Evolutionary conservation across 805 yeast genomes (phyloP).

Genomic region (Myxozyma sirexii): DNA sequence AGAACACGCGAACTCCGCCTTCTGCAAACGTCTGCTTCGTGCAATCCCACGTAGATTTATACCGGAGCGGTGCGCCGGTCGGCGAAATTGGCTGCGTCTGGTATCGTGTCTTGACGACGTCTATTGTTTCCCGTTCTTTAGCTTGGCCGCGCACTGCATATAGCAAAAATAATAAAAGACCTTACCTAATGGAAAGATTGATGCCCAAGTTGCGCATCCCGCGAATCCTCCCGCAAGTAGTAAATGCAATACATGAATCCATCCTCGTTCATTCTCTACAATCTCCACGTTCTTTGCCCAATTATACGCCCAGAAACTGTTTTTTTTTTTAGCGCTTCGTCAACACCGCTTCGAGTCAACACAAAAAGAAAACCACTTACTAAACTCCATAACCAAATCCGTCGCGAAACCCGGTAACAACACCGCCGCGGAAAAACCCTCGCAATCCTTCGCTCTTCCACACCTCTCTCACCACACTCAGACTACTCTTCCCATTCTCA

Average conservation of each 20-base stretch:
- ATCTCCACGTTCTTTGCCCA: slow-evolving; percentile 10
- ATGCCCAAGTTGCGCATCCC: slow-evolving; percentile 38
- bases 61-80: slow-evolving; percentile 5
- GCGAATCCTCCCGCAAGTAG: slow-evolving; percentile 37
- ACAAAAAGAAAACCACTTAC: too few relatives aligned
- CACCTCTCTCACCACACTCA: slow-evolving; percentile 23
- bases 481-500: slow-evolving; percentile 23
- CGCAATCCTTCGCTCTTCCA: slow-evolving; percentile 25
- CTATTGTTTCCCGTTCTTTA: too few relatives aligned
- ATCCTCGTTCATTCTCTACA: slow-evolving; percentile 2
- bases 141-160: too few relatives aligned
- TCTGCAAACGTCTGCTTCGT: slow-evolving; percentile 25
- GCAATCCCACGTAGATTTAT: slow-evolving; percentile 33
- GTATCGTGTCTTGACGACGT: slow-evolving; percentile 36
- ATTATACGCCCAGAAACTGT: slow-evolving; percentile 31
- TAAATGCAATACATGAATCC: slow-evolving; percentile 12
- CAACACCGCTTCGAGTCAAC: too few relatives aligned
- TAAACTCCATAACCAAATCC: slow-evolving; percentile 38
- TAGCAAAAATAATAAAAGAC: too few relatives aligned
- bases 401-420: slow-evolving; percentile 34
- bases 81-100: slow-evolving; percentile 26
- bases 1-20: slow-evolving; percentile 32
- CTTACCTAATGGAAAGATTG: slow-evolving; percentile 35
- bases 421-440: slow-evolving; percentile 35
- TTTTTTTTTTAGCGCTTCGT: background rate